Percentiles rank a stretch among this genome's conserved stretches.
These are phyloP conservation scores for Blumeria graminis DNA, from an alignment of 2,329 filamentous ascomycete genomes.

Conservation along the genomic window DNA sequence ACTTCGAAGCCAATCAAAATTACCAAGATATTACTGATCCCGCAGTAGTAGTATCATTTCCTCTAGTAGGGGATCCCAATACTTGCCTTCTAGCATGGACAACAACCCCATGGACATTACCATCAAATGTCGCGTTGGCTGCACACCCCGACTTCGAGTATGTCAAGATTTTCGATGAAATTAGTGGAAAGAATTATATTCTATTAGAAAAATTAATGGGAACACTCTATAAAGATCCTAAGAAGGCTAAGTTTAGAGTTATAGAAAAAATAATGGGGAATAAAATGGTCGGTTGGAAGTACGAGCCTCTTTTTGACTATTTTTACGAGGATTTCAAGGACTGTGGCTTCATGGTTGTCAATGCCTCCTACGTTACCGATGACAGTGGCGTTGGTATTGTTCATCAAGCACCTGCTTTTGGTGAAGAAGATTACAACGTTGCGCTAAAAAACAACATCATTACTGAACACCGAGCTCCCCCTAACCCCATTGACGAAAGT, in stretches of 20 bases:
- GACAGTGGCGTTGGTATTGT: conserved; percentile 87
- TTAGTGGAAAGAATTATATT: conserved; percentile 62
- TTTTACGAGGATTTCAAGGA: conserved; percentile 79
- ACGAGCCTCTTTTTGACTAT: conserved; percentile 73
- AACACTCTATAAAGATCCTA: conserved; percentile 80
- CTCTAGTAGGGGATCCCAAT: conserved; percentile 51
- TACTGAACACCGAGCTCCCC: conserved; percentile 51
- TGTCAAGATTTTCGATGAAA: conserved; percentile 63
- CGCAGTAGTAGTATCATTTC: conserved; percentile 71
- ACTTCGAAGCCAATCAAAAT: conserved; percentile 86
- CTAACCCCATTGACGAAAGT: conserved; percentile 70
- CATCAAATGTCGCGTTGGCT: conserved; percentile 55
- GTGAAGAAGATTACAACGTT: conserved; percentile 86
- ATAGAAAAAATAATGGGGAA: conserved; percentile 58
- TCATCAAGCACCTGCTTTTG: conserved; percentile 79
- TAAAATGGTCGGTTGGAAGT: conserved; percentile 61
- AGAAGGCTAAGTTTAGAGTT: conserved; percentile 81
- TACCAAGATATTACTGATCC: conserved; percentile 87
- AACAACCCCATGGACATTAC: conserved; percentile 70
- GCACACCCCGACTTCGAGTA: conserved; percentile 70
- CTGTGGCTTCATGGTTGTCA: conserved; percentile 56
- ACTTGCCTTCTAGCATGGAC: conserved; percentile 70
- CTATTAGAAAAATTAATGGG: conserved; percentile 58
- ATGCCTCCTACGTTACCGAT: conserved; percentile 65
- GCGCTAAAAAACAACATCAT: conserved; percentile 56